These are phyloP conservation scores for Camellia lanceoleosa DNA, from an alignment of 148 eudicot genomes.

Conservation along the genomic window DNA sequence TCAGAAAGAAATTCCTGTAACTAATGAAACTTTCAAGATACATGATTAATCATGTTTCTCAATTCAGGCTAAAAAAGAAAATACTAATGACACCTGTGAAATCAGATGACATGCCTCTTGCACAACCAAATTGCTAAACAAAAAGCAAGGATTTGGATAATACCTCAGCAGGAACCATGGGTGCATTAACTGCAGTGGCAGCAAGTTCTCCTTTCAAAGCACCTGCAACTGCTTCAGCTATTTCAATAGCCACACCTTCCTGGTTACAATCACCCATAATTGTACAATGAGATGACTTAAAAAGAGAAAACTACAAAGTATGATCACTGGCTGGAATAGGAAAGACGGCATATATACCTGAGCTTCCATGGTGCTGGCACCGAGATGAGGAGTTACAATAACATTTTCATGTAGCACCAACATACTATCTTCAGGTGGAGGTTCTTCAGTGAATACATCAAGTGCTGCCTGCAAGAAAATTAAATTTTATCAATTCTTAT, in stretches of 20 bases:
- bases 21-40: background rate
- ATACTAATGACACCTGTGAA: background rate
- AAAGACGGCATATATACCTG: conserved; percentile 11
- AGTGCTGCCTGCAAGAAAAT: conserved; percentile 7
- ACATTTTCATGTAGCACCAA: conserved; percentile 14
- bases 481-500: background rate
- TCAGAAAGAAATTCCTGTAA: background rate
- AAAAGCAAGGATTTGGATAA: background rate
- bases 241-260: conserved; percentile 20
- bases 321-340: background rate
- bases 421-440: conserved; percentile 17
- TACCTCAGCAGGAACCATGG: conserved; percentile 18
- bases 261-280: background rate
- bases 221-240: conserved; percentile 18
- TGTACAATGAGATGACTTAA: background rate
- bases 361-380: conserved; percentile 21
- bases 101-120: background rate
- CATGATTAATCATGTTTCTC: background rate
- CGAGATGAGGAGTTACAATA: conserved; percentile 20
- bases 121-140: background rate
- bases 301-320: background rate
- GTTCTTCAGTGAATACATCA: conserved; percentile 20
- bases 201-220: conserved; percentile 17
- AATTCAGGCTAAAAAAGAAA: background rate
- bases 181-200: conserved; percentile 19